A percentile compares a stretch with the other conserved stretches of the same genome.
phyloP scores from a whole-genome alignment of 2,329 filamentous ascomycete species.

The Nothophoma quercina region DNA sequence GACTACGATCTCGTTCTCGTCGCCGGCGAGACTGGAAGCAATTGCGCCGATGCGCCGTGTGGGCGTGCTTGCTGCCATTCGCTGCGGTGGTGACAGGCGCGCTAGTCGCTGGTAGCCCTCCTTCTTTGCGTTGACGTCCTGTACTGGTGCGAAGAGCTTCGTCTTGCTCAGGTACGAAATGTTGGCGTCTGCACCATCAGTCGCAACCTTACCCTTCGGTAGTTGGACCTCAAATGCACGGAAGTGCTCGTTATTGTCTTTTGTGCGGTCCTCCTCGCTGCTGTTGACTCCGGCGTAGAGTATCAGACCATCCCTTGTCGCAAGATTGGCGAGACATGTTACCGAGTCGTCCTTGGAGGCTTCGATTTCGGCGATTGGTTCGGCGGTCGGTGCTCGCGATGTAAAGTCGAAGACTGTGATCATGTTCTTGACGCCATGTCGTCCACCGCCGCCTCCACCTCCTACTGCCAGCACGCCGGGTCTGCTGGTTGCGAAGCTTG shows the following conservation, averaged over 20 bases:
- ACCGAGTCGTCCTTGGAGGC: constrained; percentile 91
- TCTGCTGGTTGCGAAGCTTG: constrained; percentile 82
- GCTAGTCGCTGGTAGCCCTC: constrained; percentile 68
- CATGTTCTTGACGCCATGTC: constrained; percentile 74
- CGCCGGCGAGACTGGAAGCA: constrained; percentile 77
- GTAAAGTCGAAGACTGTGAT: constrained; percentile 76
- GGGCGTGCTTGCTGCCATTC: constrained; percentile 53
- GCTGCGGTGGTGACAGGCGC: constrained; percentile 63
- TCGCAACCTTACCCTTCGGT: constrained; percentile 54
- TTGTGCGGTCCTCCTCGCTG: constrained; percentile 72
- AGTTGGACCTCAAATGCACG: constrained; percentile 73
- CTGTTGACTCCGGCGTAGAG: constrained; percentile 78
- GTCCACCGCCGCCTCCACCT: constrained; percentile 82
- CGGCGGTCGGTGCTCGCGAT: constrained; percentile 66
- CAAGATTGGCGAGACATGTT: constrained; percentile 77
- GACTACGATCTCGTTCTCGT: constrained; percentile 77
- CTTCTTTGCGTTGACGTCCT: constrained; percentile 52
- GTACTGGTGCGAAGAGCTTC: constrained; percentile 58
- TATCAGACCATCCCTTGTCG: constrained; percentile 63
- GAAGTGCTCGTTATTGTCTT: constrained; percentile 84
- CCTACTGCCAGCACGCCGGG: constrained; percentile 78
- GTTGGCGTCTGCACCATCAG: constrained; percentile 43
- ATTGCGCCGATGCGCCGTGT: constrained; percentile 75
- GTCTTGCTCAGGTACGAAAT: constrained; percentile 59
- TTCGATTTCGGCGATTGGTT: constrained; percentile 73